Evolutionary conservation across 176 grass and related monocot species (phyloP).

Genomic region (Rhipidocladum racemiflorum): DNA sequence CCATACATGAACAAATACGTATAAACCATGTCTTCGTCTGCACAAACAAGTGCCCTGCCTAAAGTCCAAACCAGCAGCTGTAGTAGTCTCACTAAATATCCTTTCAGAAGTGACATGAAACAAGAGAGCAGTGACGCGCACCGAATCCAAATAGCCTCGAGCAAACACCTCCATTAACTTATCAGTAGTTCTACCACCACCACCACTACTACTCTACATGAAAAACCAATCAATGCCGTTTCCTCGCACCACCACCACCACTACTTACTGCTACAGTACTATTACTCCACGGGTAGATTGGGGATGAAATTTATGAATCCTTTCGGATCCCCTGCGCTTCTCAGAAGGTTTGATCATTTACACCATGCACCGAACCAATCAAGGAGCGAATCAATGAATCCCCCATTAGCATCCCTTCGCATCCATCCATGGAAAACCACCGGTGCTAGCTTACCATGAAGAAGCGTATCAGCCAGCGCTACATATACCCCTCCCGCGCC

Average conservation of each 20-base stretch:
- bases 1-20: neutral
- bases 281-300: neutral
- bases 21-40: neutral
- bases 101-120: neutral
- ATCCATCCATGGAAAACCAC: neutral
- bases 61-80: neutral
- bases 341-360: slow-evolving; percentile 1
- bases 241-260: neutral
- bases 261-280: neutral
- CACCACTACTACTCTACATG: neutral
- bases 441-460: slow-evolving; percentile 22
- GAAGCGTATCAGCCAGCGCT: neutral
- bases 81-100: neutral
- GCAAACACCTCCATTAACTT: neutral
- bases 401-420: neutral
- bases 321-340: neutral
- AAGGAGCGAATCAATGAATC: neutral
- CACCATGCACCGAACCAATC: neutral
- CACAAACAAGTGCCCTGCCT: neutral
- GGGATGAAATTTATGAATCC: neutral
- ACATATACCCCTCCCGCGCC: slow-evolving; percentile 14
- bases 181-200: no score
- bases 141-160: no score
- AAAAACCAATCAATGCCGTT: neutral
- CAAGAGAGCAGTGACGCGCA: neutral